Evolutionary conservation across 441 rosid species (phyloP).

Genomic region (Rhodomyrtus psidioides): DNA sequence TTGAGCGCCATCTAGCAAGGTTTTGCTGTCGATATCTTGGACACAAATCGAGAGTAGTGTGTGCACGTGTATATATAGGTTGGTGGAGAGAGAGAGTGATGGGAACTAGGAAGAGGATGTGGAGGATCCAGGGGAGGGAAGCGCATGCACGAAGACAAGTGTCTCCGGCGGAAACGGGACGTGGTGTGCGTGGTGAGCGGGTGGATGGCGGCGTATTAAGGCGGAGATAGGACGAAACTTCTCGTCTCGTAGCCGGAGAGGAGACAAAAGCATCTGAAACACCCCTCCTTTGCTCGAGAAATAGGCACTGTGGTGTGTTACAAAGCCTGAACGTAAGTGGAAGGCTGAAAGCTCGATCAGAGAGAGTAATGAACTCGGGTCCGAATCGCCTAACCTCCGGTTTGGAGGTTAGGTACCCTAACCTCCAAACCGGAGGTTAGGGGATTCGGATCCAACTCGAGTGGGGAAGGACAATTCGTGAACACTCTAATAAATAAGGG

Average conservation of each 20-base stretch:
- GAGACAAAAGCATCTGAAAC: too few species aligned
- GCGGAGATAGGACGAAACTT: not conserved
- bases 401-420: too few species aligned
- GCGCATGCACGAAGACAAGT: conserved; percentile 35
- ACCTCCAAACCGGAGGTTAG: too few species aligned
- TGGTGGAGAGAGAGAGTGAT: not conserved
- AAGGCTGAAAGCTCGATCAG: too few species aligned
- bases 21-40: not conserved
- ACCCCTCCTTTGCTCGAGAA: too few species aligned
- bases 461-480: too few species aligned
- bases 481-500: too few species aligned
- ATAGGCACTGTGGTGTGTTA: too few species aligned
- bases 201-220: conserved; percentile 6
- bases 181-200: conserved; percentile 9
- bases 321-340: too few species aligned
- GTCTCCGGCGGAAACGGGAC: conserved; percentile 2
- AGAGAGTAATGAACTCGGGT: too few species aligned
- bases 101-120: not conserved
- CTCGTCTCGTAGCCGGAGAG: not conserved
- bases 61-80: not conserved
- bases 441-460: too few species aligned
- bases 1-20: not conserved
- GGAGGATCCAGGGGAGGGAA: not conserved
- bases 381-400: too few species aligned
- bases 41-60: not conserved